Conservation (phyloP, 2,329 filamentous ascomycete genomes). For the Alternaria atra region DNA sequence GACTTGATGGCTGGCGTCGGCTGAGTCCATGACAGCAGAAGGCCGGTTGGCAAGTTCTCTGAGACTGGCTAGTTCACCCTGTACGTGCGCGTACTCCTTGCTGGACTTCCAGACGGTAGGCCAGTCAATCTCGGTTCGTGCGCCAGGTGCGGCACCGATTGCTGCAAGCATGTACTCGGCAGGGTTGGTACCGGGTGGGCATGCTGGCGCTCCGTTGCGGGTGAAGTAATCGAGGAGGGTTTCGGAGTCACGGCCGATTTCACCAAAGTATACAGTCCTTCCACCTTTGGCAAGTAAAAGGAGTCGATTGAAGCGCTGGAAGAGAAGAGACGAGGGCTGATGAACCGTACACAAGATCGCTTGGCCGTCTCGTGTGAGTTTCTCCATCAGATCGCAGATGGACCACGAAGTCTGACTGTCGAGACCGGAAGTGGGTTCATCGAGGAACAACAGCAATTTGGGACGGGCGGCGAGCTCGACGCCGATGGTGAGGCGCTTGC, state of each 20-base stretch:
- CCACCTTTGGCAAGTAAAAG: constrained; percentile 78
- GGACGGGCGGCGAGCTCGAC: constrained; percentile 52
- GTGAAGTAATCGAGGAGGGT: constrained; percentile 77
- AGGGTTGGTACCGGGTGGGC: constrained; percentile 73
- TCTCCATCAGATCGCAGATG: constrained; percentile 83
- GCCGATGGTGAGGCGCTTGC: constrained; percentile 69
- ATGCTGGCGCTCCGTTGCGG: constrained; percentile 70
- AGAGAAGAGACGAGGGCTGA: constrained; percentile 89
- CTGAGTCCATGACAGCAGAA: constrained; percentile 41
- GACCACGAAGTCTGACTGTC: constrained; percentile 85
- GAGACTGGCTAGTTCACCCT: constrained; percentile 52
- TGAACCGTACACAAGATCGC: constrained; percentile 94
- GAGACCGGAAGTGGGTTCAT: constrained; percentile 82
- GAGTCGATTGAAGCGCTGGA: constrained; percentile 84
- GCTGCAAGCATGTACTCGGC: constrained; percentile 77
- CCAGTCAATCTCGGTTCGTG: constrained; percentile 50
- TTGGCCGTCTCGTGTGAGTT: constrained; percentile 78
- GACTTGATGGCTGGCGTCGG: constrained; percentile 57
- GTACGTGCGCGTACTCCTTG: constrained; percentile 34
- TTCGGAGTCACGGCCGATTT: constrained; percentile 73
- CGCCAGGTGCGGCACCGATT: constrained; percentile 45
- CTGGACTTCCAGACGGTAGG: constrained; percentile 51
- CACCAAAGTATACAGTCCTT: constrained; percentile 79
- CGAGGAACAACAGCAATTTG: constrained; percentile 59
- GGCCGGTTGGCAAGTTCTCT: constrained; percentile 46